A percentile compares a stretch with the other conserved stretches of the same genome.
phyloP scores from a whole-genome alignment of 2,329 filamentous ascomycete genomes.

The Fusarium mangiferae region DNA sequence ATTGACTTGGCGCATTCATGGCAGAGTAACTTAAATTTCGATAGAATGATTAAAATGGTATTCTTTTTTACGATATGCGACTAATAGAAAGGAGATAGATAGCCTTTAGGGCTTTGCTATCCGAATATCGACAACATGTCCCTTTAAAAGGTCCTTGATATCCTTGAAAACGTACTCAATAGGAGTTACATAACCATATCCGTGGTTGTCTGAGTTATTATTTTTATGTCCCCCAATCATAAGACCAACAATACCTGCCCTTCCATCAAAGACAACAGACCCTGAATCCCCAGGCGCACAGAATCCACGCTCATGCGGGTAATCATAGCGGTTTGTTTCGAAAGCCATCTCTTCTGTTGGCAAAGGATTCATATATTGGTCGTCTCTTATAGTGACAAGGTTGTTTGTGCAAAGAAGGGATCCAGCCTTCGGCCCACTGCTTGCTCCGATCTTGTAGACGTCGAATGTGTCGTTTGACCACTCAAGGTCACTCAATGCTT shows the following conservation, averaged over 20 bases:
- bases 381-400: background rate
- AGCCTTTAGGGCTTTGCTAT: background rate
- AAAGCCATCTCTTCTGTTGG: background rate
- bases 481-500: background rate
- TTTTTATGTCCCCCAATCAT: background rate
- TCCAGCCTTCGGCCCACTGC: rapidly evolving
- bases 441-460: background rate
- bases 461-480: rapidly evolving
- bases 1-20: rapidly evolving
- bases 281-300: background rate
- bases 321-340: background rate
- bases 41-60: rapidly evolving
- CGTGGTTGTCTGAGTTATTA: background rate
- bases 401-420: background rate
- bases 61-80: rapidly evolving
- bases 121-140: background rate
- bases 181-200: background rate
- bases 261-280: background rate
- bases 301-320: background rate
- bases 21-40: rapidly evolving
- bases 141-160: background rate
- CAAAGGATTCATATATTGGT: background rate
- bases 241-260: background rate
- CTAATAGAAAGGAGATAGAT: background rate
- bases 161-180: background rate